phyloP scores from a whole-genome alignment of 2,329 filamentous ascomycete genomes.

The Esteya vermicola region DNA sequence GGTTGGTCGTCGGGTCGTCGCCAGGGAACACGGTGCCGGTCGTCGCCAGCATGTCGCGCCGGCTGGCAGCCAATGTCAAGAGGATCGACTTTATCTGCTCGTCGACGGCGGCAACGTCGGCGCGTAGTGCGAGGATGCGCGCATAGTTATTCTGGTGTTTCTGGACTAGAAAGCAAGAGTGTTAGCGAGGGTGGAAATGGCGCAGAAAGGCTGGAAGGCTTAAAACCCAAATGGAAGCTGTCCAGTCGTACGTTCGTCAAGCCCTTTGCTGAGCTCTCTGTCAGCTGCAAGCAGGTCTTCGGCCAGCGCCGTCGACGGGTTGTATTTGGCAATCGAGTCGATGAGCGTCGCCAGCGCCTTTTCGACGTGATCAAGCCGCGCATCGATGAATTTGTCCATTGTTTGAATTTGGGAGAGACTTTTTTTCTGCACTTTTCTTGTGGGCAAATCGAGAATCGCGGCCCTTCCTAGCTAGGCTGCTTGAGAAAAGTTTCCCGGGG shows the following conservation, averaged over 20 bases:
- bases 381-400: conserved; percentile 51
- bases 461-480: too few species aligned
- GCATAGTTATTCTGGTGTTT: conserved; percentile 61
- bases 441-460: too few species aligned
- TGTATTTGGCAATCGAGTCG: conserved; percentile 71
- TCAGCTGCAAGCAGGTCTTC: conserved; percentile 59
- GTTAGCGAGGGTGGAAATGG: too few species aligned
- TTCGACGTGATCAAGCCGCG: conserved; percentile 51
- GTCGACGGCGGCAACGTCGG: conserved; percentile 51
- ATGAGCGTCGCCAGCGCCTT: conserved; percentile 54
- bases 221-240: too few species aligned
- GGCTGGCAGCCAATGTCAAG: conserved; percentile 53
- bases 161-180: conserved; percentile 36
- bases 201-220: too few species aligned
- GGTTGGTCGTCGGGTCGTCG: conserved; percentile 12
- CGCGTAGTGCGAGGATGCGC: conserved; percentile 52
- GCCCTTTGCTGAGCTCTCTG: conserved; percentile 46
- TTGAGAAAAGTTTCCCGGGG: too few species aligned
- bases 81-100: conserved; percentile 59
- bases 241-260: conserved; percentile 43
- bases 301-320: conserved; percentile 54
- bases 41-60: conserved; percentile 56
- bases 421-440: too few species aligned
- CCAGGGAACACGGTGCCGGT: conserved; percentile 41
- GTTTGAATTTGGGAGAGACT: neutral